Conservation (phyloP, 495 filamentous ascomycete species). For the Podospora fimiseda region DNA sequence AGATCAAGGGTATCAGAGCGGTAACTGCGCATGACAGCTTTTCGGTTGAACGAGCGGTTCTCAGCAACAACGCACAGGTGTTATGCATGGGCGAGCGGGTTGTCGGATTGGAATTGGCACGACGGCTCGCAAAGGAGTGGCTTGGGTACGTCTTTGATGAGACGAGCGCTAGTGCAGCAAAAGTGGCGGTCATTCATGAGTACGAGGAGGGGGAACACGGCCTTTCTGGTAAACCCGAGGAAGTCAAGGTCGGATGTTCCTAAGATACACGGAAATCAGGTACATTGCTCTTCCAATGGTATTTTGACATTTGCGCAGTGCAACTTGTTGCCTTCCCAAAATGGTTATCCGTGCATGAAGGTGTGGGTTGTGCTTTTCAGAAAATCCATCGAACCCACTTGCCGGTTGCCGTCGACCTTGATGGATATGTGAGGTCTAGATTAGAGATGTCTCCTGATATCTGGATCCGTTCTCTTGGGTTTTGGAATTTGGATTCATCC, state of each 20-base stretch:
- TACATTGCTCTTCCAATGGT: background rate
- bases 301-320: too few relatives aligned
- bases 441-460: too few relatives aligned
- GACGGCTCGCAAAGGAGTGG: constrained; percentile 74
- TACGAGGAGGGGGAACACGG: constrained; percentile 51
- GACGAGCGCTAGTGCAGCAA: constrained; percentile 61
- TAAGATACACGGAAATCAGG: background rate
- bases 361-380: background rate
- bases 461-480: too few relatives aligned
- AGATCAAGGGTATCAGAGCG: constrained; percentile 75
- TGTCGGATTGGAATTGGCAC: constrained; percentile 71
- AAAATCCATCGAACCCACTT: background rate
- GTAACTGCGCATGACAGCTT: constrained; percentile 85
- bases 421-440: too few relatives aligned
- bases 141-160: constrained; percentile 75
- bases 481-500: too few relatives aligned
- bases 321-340: constrained; percentile 3
- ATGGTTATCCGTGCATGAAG: constrained; percentile 5
- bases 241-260: constrained; percentile 16
- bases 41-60: constrained; percentile 70
- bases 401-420: too few relatives aligned
- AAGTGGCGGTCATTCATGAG: constrained; percentile 68
- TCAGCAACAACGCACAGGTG: constrained; percentile 84
- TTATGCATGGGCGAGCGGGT: constrained; percentile 85
- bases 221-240: constrained; percentile 13